Evolutionary conservation across 768 basidiomycete genomes (phyloP), one percentile per base, ranked within the genome.

Genomic region (Amanita subjunquillea): DNA sequence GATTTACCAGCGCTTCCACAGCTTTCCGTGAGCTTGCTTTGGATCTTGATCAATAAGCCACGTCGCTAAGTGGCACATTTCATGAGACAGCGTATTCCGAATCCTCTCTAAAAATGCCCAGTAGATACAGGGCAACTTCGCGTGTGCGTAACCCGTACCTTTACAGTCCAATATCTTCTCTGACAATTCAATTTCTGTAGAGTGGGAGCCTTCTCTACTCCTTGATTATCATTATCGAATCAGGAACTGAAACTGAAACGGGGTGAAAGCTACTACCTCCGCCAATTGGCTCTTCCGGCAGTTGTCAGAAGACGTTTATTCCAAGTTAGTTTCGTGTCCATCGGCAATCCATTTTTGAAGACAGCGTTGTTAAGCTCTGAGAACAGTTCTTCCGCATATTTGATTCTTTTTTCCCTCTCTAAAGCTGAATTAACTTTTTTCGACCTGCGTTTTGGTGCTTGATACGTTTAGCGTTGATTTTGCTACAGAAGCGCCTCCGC

Each of bases 11-110:
- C 63, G 64, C 60, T 86, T 87, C 69, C 84, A 92, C 12, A 80
- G 66, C 40, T 67, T 72, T 6, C 90, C 90, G 58, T 93, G 90
- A 6, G 75, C 77, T 63, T 89, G 87, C 54, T 79, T 79, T 3
- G 82, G 76, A 8, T 80, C 73, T 15, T 75, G 69, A 62, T 85
- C 79, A 51, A 94, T 87, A 22, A 88, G 69, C 91, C 91, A 94
- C 52, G 79, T 79, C 2, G 91, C 91, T 32, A 94, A 66, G 68
- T 93, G 91, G 59, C 91, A 93, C 90, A 93, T 91, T 64, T 94
- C 91, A 59, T 94, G 91, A 29, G 87, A 82, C 10, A 94, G 68
- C 1, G 91, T 93, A 60, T 85, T 83, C 34, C 84, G 73, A 46
- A 93, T 85, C 37, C 89, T 79, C 50, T 88, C 91, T 92, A 54